Evolutionary conservation across 2,329 filamentous ascomycete genomes (phyloP), one percentile per base, ranked within the genome.

Genomic region (Amylocarpus encephaloides): DNA sequence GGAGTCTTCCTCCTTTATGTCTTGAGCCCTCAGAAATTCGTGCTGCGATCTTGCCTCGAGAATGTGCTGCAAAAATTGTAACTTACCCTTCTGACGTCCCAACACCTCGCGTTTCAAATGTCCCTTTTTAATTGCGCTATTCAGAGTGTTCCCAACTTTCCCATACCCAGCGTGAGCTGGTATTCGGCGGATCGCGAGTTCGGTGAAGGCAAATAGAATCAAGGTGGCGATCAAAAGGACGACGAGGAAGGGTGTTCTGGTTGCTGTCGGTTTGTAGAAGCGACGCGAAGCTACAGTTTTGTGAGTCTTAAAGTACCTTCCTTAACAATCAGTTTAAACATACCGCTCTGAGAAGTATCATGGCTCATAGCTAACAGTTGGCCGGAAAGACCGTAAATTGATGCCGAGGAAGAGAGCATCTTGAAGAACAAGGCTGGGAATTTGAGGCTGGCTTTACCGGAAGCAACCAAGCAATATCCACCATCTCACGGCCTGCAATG

Each of bases 181-280:
- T 5, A 68, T 57, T 38, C 59, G 51, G 22, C 59, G 62, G 41
- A 63, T 56, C 1, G 62, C 59, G 19, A 64, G 32, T 49, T 64
- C 64, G 26, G 59, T 59, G 10, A 67, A 22, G 0, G 36, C 58
- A 13, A 68, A 53, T 11, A 67, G 54, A 32, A 54, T 13, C 11
- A 59, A 36, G 3, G 51, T 58, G 13, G 49, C 15, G n/a, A 43
- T 9, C 7, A 58, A 41, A 12, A 56, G 43, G 16, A 52, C 29
- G 5, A 50, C 9, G 3, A 57, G 36, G 33, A 55, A 45, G 2
- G 52, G 50, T 32, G 49, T 50, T 42, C 54, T 35, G 9, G 51
- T 53, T 16, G 52, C 39, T 15, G 53, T 54, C 5, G 50, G 52
- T 19, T 53, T 55, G 40, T 55, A 57, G 39, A 44, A 50, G 19